Evolutionary conservation across 148 eudicot genomes (phyloP), one percentile per base, ranked within the genome.

Genomic region (Dianthus caryophyllus): DNA sequence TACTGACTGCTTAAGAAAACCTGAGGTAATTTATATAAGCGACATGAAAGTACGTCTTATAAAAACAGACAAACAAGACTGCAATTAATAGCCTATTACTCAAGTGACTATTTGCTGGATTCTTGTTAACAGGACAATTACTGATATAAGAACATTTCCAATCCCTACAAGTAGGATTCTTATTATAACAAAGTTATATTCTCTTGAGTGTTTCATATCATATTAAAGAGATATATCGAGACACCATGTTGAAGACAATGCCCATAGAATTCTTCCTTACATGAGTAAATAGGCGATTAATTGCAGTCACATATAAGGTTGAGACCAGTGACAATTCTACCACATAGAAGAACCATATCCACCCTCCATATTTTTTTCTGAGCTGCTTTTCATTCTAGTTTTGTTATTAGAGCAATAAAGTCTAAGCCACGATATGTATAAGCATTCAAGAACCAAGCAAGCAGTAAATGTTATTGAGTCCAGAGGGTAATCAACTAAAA

Each of bases 191-290:
- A 10, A 22, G 18, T 11, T 16, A 58, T 1, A 13, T 62, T 30
- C 51, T 63, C 2, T 21, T 44, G 9, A 4, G 5, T n/a, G n/a
- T 43, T 63, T 43, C 31, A 39, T 22, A 26, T 2, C 27, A 44
- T 14, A 18, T 53, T 53, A 24, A 8, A 20, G 24, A 64, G 20
- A 65, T 25, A 17, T 31, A 46, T 36, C 30, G 62, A 22, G 21
- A 39, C 13, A 57, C 6, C 48, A 65, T 38, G 30, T 30, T 31
- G 50, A 66, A 60, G 31, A 27, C 13, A 41, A 31, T 72, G 39
- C 57, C 38, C 66, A 66, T 48, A 17, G 21, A 73, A 55, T 41
- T 30, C n/a, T n/a, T n/a, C n/a, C n/a, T n/a, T n/a, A n/a, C n/a
- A n/a, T n/a, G n/a, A n/a, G n/a, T n/a, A n/a, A n/a, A n/a, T n/a